phyloP scores from a whole-genome alignment of 164 flowering plant genomes.

The Berberis vulgaris region DNA sequence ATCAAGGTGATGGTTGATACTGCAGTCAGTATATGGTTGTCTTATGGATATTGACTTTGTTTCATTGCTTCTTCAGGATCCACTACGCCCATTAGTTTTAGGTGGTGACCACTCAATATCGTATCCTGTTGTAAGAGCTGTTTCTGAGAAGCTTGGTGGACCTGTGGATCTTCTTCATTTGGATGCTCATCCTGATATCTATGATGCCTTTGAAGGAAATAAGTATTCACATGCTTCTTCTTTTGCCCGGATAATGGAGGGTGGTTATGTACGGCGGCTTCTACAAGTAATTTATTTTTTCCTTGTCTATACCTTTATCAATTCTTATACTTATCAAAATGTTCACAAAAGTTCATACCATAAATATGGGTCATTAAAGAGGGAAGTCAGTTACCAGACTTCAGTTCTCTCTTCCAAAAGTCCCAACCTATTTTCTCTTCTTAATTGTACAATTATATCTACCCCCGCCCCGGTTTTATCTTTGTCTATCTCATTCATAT shows the following conservation, averaged over 20 bases:
- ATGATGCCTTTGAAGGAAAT: constrained; percentile 90
- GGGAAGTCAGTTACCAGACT: too few relatives aligned
- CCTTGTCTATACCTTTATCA: background rate
- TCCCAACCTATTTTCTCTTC: too few relatives aligned
- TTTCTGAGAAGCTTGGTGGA: constrained; percentile 95
- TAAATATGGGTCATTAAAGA: too few relatives aligned
- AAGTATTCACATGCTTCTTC: constrained; percentile 96
- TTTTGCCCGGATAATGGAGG: constrained; percentile 98
- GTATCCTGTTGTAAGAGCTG: constrained; percentile 88
- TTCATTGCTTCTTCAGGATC: constrained; percentile 41
- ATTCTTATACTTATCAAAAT: background rate
- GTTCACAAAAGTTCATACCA: too few relatives aligned
- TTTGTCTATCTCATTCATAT: too few relatives aligned
- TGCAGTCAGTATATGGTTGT: background rate
- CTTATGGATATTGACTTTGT: background rate
- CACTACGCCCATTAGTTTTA: constrained; percentile 80
- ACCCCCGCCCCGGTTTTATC: too few relatives aligned
- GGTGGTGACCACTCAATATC: constrained; percentile 99
- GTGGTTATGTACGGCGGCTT: constrained; percentile 93
- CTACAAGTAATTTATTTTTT: constrained; percentile 46
- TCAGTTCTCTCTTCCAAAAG: too few relatives aligned
- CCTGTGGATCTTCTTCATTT: constrained; percentile 95
- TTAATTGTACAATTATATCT: too few relatives aligned
- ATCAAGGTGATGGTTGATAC: background rate
- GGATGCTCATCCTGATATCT: constrained; percentile 99